Percentiles rank a stretch among this genome's conserved stretches.
phyloP scores from a whole-genome alignment of 2,329 filamentous ascomycete species.

The Hymenoscyphus repandus region DNA sequence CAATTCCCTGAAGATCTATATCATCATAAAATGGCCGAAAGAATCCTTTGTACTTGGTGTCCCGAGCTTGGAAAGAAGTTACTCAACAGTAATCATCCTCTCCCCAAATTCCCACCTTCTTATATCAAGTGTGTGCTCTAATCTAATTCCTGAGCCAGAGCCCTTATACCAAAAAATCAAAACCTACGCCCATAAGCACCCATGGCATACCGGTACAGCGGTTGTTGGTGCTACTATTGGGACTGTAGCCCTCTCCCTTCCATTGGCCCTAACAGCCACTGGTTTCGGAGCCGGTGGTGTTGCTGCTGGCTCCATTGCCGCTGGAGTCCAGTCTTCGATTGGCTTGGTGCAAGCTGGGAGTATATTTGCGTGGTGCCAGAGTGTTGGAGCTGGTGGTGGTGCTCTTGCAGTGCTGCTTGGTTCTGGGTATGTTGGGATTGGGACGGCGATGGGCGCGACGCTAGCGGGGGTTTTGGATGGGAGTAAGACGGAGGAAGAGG shows the following conservation, averaged over 20 bases:
- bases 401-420: constrained; percentile 21
- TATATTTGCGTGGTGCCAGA: constrained; percentile 30
- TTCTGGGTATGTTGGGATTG: constrained; percentile 13
- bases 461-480: constrained; percentile 12
- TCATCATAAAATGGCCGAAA: constrained; percentile 9
- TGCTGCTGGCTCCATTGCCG: constrained; percentile 20
- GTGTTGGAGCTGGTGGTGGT: constrained; percentile 25
- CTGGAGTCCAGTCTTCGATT: constrained; percentile 25
- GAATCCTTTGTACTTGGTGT: constrained; percentile 16
- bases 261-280: constrained; percentile 19
- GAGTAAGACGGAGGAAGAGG: background rate
- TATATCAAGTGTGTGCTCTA: no score
- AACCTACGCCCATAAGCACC: constrained; percentile 10
- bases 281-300: constrained; percentile 25
- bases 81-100: background rate
- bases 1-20: constrained; percentile 18
- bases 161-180: constrained; percentile 2
- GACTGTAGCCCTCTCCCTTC: constrained; percentile 9
- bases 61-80: constrained; percentile 14
- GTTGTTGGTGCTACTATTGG: constrained; percentile 6
- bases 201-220: constrained; percentile 10
- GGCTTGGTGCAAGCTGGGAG: constrained; percentile 27
- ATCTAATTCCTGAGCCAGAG: background rate
- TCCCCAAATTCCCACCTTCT: background rate
- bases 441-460: constrained; percentile 11